Evolutionary conservation across 768 basidiomycete species (phyloP).

Genomic region (Kwoniella bestiolae): DNA sequence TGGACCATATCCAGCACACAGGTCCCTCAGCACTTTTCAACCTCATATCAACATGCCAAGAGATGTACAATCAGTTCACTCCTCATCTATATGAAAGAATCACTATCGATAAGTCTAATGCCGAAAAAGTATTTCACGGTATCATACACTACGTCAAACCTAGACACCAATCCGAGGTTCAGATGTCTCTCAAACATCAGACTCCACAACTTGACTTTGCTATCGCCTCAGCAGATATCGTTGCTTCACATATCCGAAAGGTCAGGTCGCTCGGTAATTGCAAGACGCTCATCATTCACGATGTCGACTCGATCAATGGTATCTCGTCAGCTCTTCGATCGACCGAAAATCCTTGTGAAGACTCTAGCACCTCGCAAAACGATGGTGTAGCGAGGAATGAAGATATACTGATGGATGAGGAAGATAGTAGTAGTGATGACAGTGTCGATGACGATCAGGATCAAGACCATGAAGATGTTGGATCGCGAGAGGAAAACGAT

Average conservation of each 20-base stretch:
- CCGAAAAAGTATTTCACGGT: not conserved
- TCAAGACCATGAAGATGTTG: not conserved
- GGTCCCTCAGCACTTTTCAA: not conserved
- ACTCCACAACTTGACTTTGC: not conserved
- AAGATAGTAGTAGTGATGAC: not conserved
- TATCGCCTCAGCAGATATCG: not conserved
- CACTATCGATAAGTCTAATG: not conserved
- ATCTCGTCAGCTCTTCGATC: not conserved
- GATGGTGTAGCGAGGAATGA: not conserved
- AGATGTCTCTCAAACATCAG: not conserved
- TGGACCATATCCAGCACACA: not conserved
- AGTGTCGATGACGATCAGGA: not conserved
- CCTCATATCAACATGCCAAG: not conserved
- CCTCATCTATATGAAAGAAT: not conserved
- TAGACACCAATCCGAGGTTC: not conserved
- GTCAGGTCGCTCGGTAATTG: not conserved
- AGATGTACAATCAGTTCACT: not conserved
- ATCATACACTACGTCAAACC: not conserved
- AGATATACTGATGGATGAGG: not conserved
- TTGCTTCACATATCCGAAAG: not conserved
- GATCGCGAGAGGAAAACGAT: too few relatives aligned
- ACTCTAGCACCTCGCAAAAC: too few relatives aligned
- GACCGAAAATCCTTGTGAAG: too few relatives aligned
- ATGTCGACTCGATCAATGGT: not conserved
- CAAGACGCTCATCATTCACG: not conserved